Conservation (phyloP, 2,329 filamentous ascomycete genomes). For the Myriosclerotinia scirpicola region DNA sequence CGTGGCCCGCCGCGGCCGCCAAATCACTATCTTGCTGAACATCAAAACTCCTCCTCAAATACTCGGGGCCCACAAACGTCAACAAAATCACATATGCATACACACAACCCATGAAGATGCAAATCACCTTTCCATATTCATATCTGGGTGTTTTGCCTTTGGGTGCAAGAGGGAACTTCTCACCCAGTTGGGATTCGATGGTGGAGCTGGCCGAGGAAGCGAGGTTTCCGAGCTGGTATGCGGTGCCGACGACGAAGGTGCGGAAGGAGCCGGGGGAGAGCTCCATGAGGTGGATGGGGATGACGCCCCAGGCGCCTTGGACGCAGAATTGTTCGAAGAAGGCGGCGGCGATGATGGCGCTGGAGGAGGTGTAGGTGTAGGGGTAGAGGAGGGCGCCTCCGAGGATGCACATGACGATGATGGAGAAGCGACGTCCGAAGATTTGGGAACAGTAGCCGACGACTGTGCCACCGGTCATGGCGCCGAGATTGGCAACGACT, state of each 20-base stretch:
- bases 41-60: conserved; percentile 20
- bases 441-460: conserved; percentile 69
- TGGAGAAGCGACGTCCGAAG: conserved; percentile 67
- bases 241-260: conserved; percentile 68
- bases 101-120: conserved; percentile 75
- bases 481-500: conserved; percentile 70
- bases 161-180: conserved; percentile 69
- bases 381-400: conserved; percentile 81
- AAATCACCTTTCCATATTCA: conserved; percentile 81
- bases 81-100: conserved; percentile 23
- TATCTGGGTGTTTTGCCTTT: conserved; percentile 55
- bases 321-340: conserved; percentile 84
- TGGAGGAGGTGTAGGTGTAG: conserved; percentile 67
- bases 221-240: conserved; percentile 75
- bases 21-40: conserved; percentile 24
- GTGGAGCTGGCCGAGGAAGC: conserved; percentile 71
- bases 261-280: conserved; percentile 69
- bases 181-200: conserved; percentile 74
- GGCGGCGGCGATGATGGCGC: conserved; percentile 71
- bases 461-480: conserved; percentile 65
- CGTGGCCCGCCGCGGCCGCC: conserved; percentile 18
- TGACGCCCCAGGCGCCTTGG: conserved; percentile 74
- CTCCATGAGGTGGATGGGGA: conserved; percentile 74
- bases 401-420: conserved; percentile 61
- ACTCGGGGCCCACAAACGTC: conserved; percentile 22